A percentile compares a stretch with the other conserved stretches of the same genome.
Evolutionary conservation across 2,329 filamentous ascomycete genomes (phyloP).

Genomic region (Ophiostoma sp.): DNA sequence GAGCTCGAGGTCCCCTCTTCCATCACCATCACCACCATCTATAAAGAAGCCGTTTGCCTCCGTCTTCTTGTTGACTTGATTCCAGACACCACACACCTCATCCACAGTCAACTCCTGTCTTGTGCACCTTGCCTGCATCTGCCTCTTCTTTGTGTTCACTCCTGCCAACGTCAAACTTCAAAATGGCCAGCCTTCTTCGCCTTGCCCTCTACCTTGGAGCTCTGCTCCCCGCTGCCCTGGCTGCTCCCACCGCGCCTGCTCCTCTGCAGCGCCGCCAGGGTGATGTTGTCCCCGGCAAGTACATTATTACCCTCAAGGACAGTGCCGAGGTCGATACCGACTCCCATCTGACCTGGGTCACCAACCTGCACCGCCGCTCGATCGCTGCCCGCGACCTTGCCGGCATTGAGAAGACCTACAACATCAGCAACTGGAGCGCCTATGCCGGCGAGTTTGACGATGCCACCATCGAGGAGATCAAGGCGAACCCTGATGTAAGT

Average conservation of each 20-base stretch:
- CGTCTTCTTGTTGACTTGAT: neutral
- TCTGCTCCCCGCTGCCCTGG: slow-evolving; percentile 6
- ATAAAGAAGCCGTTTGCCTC: neutral
- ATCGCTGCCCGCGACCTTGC: neutral
- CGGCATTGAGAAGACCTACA: slow-evolving; percentile 11
- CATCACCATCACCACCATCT: neutral
- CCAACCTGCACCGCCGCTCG: slow-evolving; percentile 10
- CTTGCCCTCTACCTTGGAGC: slow-evolving; percentile 8
- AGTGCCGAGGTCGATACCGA: neutral
- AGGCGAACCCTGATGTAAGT: slow-evolving; percentile 57
- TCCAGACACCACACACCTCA: slow-evolving; percentile 4
- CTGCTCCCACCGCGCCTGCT: neutral
- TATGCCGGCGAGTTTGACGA: slow-evolving; percentile 51
- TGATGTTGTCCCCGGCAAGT: slow-evolving; percentile 38
- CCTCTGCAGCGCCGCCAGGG: slow-evolving; percentile 41
- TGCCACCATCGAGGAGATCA: slow-evolving; percentile 27
- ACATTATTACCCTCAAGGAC: slow-evolving; percentile 38
- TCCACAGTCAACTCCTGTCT: slow-evolving; percentile 1
- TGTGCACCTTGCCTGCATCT: neutral
- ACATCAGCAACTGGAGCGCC: slow-evolving; percentile 14
- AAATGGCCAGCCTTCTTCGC: slow-evolving; percentile 5
- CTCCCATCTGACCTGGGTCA: neutral
- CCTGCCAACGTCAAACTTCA: neutral
- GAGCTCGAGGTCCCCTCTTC: neutral
- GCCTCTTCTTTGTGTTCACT: neutral